A percentile compares a stretch with the other conserved stretches of the same genome.
These are phyloP conservation scores for Blastocystis sp. DNA, from an alignment of 352 stramenopile species.

Conservation along the genomic window DNA sequence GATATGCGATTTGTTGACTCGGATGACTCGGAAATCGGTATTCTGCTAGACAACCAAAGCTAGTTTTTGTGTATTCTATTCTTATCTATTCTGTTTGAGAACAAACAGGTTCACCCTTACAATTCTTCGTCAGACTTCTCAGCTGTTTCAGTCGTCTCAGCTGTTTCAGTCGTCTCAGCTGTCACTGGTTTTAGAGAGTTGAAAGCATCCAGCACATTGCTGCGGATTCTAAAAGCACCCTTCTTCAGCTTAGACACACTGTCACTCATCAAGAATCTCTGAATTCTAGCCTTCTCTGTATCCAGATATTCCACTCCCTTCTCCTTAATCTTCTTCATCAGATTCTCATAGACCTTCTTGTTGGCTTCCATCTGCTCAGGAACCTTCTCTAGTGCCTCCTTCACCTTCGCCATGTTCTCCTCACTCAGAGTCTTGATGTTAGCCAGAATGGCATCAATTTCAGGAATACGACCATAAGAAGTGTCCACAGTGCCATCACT, in stretches of 20 bases:
- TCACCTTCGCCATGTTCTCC: constrained; percentile 55
- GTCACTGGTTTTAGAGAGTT: not conserved
- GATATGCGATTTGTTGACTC: constrained; percentile 15
- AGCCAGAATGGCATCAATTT: constrained; percentile 32
- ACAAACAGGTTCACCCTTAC: constrained; percentile 14
- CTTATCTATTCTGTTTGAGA: not conserved
- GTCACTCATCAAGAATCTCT: constrained; percentile 19
- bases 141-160: not conserved
- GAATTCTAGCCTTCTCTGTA: constrained; percentile 36
- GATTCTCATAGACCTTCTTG: constrained; percentile 33
- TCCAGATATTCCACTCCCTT: constrained; percentile 41
- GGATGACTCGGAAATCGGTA: not conserved
- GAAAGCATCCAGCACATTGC: constrained; percentile 51
- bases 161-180: not conserved
- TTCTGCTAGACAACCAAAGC: not conserved
- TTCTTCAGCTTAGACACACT: constrained; percentile 53
- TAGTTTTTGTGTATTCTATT: not conserved
- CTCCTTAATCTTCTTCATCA: constrained; percentile 55
- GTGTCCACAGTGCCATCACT: constrained; percentile 15
- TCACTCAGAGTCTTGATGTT: not conserved
- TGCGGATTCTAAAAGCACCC: constrained; percentile 45
- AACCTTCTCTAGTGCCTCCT: constrained; percentile 27
- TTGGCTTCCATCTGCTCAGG: not conserved
- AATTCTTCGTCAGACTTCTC: constrained; percentile 15
- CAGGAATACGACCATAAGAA: constrained; percentile 10